Percentiles rank a stretch among this genome's conserved stretches.
Conservation (phyloP, 441 rosid species). For the Eruca vesicaria region DNA sequence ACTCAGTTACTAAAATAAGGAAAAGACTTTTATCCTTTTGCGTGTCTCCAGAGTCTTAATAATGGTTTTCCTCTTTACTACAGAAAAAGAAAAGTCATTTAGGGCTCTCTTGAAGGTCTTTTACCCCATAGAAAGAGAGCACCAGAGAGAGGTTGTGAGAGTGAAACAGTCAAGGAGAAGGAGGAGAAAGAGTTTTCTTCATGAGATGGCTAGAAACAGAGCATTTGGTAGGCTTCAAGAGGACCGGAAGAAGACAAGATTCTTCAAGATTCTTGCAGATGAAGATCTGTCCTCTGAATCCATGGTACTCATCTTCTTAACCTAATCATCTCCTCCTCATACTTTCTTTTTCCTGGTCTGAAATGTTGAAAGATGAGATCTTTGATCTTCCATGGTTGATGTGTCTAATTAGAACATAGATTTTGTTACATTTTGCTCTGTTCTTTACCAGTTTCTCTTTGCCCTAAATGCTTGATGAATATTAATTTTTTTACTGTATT, state of each 20-base stretch:
- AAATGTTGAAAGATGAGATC: neutral
- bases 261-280: constrained; percentile 7
- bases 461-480: neutral
- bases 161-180: neutral
- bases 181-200: neutral
- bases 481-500: neutral
- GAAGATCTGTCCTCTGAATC: constrained; percentile 5
- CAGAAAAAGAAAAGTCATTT: neutral
- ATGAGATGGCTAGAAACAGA: constrained; percentile 1
- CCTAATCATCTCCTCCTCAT: neutral
- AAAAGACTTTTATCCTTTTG: neutral
- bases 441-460: neutral
- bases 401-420: neutral
- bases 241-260: neutral
- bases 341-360: neutral
- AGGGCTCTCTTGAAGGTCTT: neutral
- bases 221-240: constrained; percentile 7
- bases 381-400: neutral
- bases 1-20: neutral
- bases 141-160: neutral
- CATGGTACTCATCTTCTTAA: neutral
- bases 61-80: neutral
- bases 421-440: neutral
- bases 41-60: neutral
- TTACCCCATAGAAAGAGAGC: neutral